Conservation (phyloP, 148 eudicot species). For the Bassia scoparia region DNA sequence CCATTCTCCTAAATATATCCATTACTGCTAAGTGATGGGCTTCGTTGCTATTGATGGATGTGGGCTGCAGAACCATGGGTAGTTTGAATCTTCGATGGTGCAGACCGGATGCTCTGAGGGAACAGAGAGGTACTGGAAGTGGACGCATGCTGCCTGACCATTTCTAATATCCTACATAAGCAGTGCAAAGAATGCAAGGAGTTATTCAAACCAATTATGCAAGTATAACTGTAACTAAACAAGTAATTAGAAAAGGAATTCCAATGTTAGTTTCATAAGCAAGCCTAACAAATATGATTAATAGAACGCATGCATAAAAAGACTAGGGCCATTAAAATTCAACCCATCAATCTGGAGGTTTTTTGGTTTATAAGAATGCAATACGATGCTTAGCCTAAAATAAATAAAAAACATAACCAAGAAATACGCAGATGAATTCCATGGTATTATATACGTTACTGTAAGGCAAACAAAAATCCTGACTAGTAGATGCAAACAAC, state of each 20-base stretch:
- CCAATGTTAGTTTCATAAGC: background rate
- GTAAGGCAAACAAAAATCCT: background rate
- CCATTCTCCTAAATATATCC: constrained; percentile 45
- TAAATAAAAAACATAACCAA: background rate
- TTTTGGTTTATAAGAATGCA: background rate
- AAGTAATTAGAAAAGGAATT: no score
- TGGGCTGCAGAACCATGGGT: constrained; percentile 41
- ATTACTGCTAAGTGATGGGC: constrained; percentile 36
- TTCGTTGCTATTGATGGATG: constrained; percentile 48
- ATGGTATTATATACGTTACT: background rate
- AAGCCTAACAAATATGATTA: background rate
- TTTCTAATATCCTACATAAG: constrained; percentile 64
- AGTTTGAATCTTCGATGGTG: constrained; percentile 47
- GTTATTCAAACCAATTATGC: constrained; percentile 6
- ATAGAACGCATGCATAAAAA: background rate
- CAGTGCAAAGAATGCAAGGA: background rate
- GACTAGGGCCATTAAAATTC: background rate
- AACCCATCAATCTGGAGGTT: background rate
- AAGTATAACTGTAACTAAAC: background rate
- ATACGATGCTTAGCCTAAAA: background rate
- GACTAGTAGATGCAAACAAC: constrained; percentile 8
- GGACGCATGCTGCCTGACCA: constrained; percentile 64
- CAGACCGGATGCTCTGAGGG: constrained; percentile 87
- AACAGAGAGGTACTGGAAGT: constrained; percentile 68
- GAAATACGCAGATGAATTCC: background rate